phyloP scores from a whole-genome alignment of 2,329 filamentous ascomycete species.

The Gaeumannomyces sp. region DNA sequence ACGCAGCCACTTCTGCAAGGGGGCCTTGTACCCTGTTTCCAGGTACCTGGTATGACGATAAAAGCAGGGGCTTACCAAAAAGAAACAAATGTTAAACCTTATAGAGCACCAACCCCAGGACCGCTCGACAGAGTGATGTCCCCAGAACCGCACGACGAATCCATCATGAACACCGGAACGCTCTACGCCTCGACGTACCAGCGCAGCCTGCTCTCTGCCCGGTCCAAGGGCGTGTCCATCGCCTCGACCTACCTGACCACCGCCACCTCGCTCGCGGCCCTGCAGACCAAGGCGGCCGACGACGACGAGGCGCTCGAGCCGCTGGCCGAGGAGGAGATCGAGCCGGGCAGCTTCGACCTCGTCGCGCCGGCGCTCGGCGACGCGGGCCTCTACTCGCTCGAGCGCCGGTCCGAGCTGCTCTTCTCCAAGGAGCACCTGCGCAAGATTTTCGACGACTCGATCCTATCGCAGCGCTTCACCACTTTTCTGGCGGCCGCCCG shows the following conservation, averaged over 20 bases:
- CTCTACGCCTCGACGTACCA: conserved; percentile 8
- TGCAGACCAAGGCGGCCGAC: conserved; percentile 47
- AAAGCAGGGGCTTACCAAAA: neutral
- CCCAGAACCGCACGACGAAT: conserved; percentile 2
- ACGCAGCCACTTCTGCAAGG: neutral
- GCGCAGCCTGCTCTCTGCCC: conserved; percentile 4
- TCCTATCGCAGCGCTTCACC: conserved; percentile 48
- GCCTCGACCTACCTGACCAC: conserved; percentile 15
- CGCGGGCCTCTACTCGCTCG: conserved; percentile 38
- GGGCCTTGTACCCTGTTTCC: neutral
- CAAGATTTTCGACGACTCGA: conserved; percentile 18
- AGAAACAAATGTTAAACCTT: neutral
- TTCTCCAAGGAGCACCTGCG: conserved; percentile 47
- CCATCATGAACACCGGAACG: conserved; percentile 3
- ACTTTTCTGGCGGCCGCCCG: conserved; percentile 56
- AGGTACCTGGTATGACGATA: neutral
- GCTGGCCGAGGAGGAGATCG: conserved; percentile 35
- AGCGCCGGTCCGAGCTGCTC: conserved; percentile 47
- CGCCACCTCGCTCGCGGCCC: conserved; percentile 17
- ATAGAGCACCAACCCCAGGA: neutral
- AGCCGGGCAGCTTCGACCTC: conserved; percentile 44
- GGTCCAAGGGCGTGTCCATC: conserved; percentile 12
- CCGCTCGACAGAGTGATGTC: neutral
- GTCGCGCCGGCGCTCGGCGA: conserved; percentile 27
- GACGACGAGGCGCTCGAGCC: conserved; percentile 47